Percentiles rank a stretch among this genome's conserved stretches.
Conservation (phyloP, 805 yeast genomes). For the Lipomyces sp. region DNA sequence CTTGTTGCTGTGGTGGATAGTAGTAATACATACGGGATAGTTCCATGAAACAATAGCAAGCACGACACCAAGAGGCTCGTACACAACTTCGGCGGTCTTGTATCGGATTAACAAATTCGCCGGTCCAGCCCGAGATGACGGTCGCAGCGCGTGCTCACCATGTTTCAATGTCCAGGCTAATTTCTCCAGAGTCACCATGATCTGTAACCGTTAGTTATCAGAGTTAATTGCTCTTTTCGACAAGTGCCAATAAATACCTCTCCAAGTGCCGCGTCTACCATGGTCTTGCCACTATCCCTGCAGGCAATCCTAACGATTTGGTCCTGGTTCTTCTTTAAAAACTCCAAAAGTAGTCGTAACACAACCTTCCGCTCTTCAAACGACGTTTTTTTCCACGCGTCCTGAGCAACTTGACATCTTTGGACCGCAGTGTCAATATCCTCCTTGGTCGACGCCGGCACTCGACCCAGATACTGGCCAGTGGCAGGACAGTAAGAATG, state of each 20-base stretch:
- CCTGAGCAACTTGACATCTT: conserved; percentile 61
- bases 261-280: conserved; percentile 87
- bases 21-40: conserved; percentile 60
- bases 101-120: conserved; percentile 77
- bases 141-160: conserved; percentile 73
- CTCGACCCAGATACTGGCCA: conserved; percentile 81
- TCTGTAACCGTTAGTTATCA: conserved; percentile 52
- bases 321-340: conserved; percentile 79
- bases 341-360: conserved; percentile 70
- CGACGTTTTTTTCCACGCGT: conserved; percentile 56
- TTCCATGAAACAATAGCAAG: conserved; percentile 96
- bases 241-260: conserved; percentile 23
- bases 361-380: conserved; percentile 72
- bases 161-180: conserved; percentile 84
- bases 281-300: conserved; percentile 94
- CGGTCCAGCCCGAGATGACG: conserved; percentile 84
- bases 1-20: too few relatives aligned
- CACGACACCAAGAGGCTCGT: conserved; percentile 90
- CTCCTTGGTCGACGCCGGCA: conserved; percentile 62
- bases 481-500: conserved; percentile 96
- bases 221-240: neutral
- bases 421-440: conserved; percentile 72
- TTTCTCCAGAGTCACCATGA: conserved; percentile 92
- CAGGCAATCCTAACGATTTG: conserved; percentile 90
- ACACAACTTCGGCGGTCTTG: conserved; percentile 90